Evolutionary conservation across 805 yeast genomes (phyloP), one percentile per base, ranked within the genome.

Genomic region (Myxozyma neotropica): DNA sequence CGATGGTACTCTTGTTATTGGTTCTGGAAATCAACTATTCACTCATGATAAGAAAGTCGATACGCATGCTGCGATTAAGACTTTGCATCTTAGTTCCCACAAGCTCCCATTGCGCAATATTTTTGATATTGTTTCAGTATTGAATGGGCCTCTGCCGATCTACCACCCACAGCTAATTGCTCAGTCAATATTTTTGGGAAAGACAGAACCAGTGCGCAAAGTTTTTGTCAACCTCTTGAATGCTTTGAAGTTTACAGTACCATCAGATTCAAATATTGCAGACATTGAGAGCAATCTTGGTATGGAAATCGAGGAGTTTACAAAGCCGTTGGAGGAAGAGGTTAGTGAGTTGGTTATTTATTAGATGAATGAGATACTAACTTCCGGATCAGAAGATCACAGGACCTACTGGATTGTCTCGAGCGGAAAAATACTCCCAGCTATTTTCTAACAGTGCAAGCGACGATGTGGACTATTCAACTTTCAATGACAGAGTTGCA

Each of bases 101-200:
- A 70, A 69, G 51, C 65, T 73, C 24, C 57, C 61, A 1, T 52
- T 68, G 10, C 60, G 63, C 19, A 72, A 73, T 24, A 80, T 92
- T 1, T 80, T 88, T 59, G 87, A 86, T 66, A 77, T 92, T 58
- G 88, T 87, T 51, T 77, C 89, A 15, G 85, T 91, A 3, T 74
- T 92, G 56, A 92, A 92, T 74, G 97, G 97, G 33, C 94, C 95
- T 0, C 72, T 93, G 15, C 97, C 97, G 0, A 74, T 90, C 0
- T 92, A 89, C 67, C 97, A 93, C 69, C 98, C 98, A 0, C 96
- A 91, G 71, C 80, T 89, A 54, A 72, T 92, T 49, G 85, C 90
- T 46, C 96, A 92, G 71, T 76, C 85, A 3, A 71, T 92, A 19
- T 84, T 87, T 67, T 80, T 83, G 65, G 86, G 85, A 27, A 84